Base-by-base conservation (phyloP, 176 grass and related monocot species). In the Avena insularis region DNA sequence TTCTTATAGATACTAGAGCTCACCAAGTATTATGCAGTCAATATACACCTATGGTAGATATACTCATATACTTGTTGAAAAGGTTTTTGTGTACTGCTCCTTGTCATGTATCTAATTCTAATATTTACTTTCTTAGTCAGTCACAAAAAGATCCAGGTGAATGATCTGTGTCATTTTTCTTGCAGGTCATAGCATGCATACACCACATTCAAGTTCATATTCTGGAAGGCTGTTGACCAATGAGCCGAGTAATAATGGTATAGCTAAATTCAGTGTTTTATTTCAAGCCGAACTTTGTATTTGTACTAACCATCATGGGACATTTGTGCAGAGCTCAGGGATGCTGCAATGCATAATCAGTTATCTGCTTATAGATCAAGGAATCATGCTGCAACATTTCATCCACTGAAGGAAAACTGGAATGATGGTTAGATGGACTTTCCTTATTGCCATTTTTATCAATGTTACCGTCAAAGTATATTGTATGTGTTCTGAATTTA, bases 401-500 rank as follows among this genome's bases (percentile, higher is more conserved):
- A 40, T 16, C 57, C 8, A 27, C 59, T 10, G 8, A 59, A 9
- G 20, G 40, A 21, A 80, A 63, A 62, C 21, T 80, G 7, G 1
- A 63, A 3, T 63, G 38, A 47, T 62, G 58, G 78, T 63, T 29
- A 63, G 78, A 56, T 77, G 75, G 50, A 50, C 9, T 35, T 77
- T 53, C 33, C 14, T 77, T 56, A 36, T 35, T 77, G 50, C 50
- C 49, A 77, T 77, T 78, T 35, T 56, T 78, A 0, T 79, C 54
- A 79, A 59, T 36, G 62, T 80, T 62, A 79, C n/a, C 13, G 45
- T 79, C 77, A 79, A 56, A 62, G 35, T 62, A 13, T 79, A 63
- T 25, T 62, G n/a, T 79, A 63, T 25, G 45, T 63, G 56, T 62
- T 47, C 54, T 79, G 38, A 79, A 62, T 25, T 12, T 79, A 45